Evolutionary conservation across 2,329 filamentous ascomycete species (phyloP).

Genomic region (Spiromastix sp.): DNA sequence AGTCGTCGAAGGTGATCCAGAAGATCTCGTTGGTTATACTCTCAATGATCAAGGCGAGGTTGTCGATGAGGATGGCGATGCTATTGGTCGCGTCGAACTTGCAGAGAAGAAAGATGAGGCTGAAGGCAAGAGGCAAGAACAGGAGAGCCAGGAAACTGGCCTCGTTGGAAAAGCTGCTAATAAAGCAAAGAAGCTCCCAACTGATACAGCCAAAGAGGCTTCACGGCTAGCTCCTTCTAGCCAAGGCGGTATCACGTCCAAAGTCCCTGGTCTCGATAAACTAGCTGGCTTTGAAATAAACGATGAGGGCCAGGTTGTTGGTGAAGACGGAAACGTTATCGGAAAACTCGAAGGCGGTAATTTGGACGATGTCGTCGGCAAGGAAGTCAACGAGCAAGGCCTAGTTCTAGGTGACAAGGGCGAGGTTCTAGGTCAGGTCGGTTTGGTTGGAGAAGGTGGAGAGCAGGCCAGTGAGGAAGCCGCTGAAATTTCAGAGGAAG

Average conservation of each 20-base stretch:
- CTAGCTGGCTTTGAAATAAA: conserved; percentile 32
- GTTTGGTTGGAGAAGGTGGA: conserved; percentile 28
- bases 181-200: too few species aligned
- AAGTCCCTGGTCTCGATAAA: conserved; percentile 19
- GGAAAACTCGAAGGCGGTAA: conserved; percentile 21
- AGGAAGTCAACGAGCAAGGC: conserved; percentile 26
- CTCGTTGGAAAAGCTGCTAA: conserved; percentile 10
- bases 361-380: conserved; percentile 19
- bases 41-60: conserved; percentile 29
- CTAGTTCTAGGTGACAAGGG: conserved; percentile 40
- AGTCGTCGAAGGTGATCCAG: conserved; percentile 31
- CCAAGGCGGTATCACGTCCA: conserved; percentile 24
- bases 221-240: conserved; percentile 17
- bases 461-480: too few species aligned
- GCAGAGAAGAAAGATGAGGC: conserved; percentile 1
- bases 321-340: conserved; percentile 24
- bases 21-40: conserved; percentile 29
- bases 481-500: too few species aligned
- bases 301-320: conserved; percentile 29
- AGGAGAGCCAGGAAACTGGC: conserved; percentile 1
- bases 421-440: conserved; percentile 36
- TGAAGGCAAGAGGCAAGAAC: conserved; percentile 14
- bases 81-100: conserved; percentile 18
- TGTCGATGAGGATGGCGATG: conserved; percentile 26
- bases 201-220: conserved; percentile 13